Evolutionary conservation across 345 rosid genomes (phyloP).

Genomic region (Ailanthus altissimus): DNA sequence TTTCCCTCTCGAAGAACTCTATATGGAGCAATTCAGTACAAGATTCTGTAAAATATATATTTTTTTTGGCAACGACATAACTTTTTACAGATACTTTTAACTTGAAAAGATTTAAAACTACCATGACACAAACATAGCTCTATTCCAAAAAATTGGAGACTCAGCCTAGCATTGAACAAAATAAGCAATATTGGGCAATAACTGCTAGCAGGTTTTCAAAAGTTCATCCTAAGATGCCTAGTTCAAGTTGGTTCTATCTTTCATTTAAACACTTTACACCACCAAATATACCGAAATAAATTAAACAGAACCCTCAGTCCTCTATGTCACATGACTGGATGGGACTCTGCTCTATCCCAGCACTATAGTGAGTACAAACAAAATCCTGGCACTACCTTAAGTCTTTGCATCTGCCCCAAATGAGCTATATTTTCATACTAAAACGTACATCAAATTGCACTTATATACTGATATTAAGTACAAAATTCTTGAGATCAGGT

Average conservation of each 20-base stretch:
- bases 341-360: background rate
- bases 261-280: background rate
- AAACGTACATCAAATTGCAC: background rate
- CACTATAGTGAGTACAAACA: background rate
- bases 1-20: slow-evolving; percentile 74
- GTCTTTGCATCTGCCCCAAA: background rate
- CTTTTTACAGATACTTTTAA: background rate
- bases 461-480: too few species aligned
- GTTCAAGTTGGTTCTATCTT: background rate
- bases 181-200: background rate
- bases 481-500: too few species aligned
- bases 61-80: too few species aligned
- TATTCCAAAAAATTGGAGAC: background rate
- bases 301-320: background rate
- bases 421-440: background rate
- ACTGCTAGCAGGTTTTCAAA: background rate
- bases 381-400: background rate
- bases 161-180: background rate
- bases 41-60: background rate
- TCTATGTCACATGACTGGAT: background rate
- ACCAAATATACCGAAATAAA: background rate
- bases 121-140: background rate
- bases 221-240: background rate
- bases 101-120: background rate
- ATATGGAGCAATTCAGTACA: background rate